Conservation (phyloP, 2,329 filamentous ascomycete genomes). For the Talaromyces pinophilus region DNA sequence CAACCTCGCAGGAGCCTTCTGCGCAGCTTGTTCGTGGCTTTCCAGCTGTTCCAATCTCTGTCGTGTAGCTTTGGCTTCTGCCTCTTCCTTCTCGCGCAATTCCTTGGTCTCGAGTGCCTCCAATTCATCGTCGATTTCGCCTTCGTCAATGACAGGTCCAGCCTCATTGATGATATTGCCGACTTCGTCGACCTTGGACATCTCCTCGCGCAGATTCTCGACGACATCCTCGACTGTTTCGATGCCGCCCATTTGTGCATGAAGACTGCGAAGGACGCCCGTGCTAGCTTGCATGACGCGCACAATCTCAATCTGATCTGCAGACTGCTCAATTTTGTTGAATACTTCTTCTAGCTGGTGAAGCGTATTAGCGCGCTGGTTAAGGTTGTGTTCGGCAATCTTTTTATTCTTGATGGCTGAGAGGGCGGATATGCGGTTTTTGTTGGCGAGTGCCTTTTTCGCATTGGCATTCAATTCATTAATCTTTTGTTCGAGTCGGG, state of each 20-base stretch:
- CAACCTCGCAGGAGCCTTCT: slow-evolving; percentile 38
- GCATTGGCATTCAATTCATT: slow-evolving; percentile 57
- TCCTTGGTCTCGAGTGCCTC: slow-evolving; percentile 69
- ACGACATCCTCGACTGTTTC: slow-evolving; percentile 75
- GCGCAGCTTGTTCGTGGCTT: slow-evolving; percentile 45
- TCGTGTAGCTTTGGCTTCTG: slow-evolving; percentile 53
- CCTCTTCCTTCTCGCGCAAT: slow-evolving; percentile 48
- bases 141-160: slow-evolving; percentile 66
- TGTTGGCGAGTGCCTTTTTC: slow-evolving; percentile 67
- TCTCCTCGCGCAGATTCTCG: slow-evolving; percentile 74
- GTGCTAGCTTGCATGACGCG: slow-evolving; percentile 78
- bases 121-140: slow-evolving; percentile 84
- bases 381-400: slow-evolving; percentile 71
- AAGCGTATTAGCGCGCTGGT: slow-evolving; percentile 70
- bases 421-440: slow-evolving; percentile 74
- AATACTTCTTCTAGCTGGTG: slow-evolving; percentile 81
- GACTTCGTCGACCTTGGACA: slow-evolving; percentile 80
- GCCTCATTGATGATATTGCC: slow-evolving; percentile 72
- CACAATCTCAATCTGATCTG: slow-evolving; percentile 80
- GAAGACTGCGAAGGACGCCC: slow-evolving; percentile 69
- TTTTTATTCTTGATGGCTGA: slow-evolving; percentile 82
- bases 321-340: slow-evolving; percentile 79
- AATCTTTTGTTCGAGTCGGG: slow-evolving; percentile 61
- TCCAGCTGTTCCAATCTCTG: slow-evolving; percentile 53
- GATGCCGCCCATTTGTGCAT: slow-evolving; percentile 73